Base-by-base conservation (phyloP, 176 grass and related monocot species). In the Thalia dealbata region DNA sequence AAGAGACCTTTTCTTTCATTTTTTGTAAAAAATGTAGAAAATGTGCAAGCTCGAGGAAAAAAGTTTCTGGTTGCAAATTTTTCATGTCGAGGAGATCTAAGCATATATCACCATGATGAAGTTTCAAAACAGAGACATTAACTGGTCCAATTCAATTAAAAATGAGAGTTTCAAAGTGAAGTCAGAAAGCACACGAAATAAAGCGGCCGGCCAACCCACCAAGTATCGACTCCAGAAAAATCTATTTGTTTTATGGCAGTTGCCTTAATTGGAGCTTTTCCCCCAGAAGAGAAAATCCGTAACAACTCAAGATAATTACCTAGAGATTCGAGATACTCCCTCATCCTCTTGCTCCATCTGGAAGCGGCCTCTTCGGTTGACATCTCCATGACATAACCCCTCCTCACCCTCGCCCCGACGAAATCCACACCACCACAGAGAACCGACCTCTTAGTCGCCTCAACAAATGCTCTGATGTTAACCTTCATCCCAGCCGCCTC, bases 311-410 rank as follows among this genome's bases (percentile, higher is more conserved):
- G 10, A 60, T 7, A 48, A 11, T 26, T 79, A 79, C 77, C 77
- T 15, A 79, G 14, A 1, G 67, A 79, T 71, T 79, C 52, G 54
- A 79, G 25, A 15, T 55, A 44, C 29, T 27, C 77, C 23, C 67
- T 79, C 22, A 79, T 19, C 67, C 54, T 70, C 7, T 44, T 52
- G 23, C 38, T 79, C 77, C 77, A 79, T 9, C 32, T 25, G 18
- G 19, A 45, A 41, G 77, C 77, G 15, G 35, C 32, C n/a, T 61
- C 67, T 6, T 62, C 52, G n/a, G 35, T 29, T 35, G 67, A 52
- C 67, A 79, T 70, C 77, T 79, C 77, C 64, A 79, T 23, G 2
- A 79, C 77, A 14, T 71, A 61, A 50, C 70, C 77, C 67, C 77
- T 79, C 77, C 67, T 79, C 67, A 48, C 67, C 67, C 67, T 44